Evolutionary conservation across 306 rosid genomes (phyloP).

Genomic region (Mucuna pruriens): DNA sequence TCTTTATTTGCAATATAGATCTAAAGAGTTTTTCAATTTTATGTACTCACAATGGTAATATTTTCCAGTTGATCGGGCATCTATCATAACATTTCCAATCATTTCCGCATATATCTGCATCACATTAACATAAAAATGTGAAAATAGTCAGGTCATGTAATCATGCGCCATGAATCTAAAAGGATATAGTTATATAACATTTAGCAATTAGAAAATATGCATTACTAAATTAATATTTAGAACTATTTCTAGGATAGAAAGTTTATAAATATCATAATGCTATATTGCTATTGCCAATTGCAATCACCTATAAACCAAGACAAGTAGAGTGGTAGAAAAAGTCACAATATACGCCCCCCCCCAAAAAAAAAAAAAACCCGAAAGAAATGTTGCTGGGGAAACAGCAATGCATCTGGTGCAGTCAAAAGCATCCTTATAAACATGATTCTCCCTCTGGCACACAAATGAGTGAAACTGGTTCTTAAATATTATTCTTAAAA

Average conservation of each 20-base stretch:
- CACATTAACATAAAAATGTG: conserved; percentile 18
- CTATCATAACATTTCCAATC: conserved; percentile 99
- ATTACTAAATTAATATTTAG: conserved; percentile 3
- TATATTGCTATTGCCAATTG: not conserved
- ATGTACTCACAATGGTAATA: conserved; percentile 89
- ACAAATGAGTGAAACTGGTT: not conserved
- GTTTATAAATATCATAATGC: conserved; percentile 13
- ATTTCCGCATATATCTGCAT: conserved; percentile 96
- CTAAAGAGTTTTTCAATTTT: conserved; percentile 17
- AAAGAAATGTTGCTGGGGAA: conserved; percentile 10
- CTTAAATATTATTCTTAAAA: conserved; percentile 17
- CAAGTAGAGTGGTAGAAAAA: not conserved
- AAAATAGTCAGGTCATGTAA: conserved; percentile 8
- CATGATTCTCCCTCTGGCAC: not conserved
- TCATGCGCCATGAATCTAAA: conserved; percentile 13
- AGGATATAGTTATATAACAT: not conserved
- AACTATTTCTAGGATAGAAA: not conserved
- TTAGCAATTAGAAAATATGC: conserved; percentile 6
- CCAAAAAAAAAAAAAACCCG: not conserved
- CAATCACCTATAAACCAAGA: conserved; percentile 13
- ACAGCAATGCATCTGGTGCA: conserved; percentile 11
- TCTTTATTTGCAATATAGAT: not conserved
- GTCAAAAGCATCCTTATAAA: conserved; percentile 11
- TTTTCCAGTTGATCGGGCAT: conserved; percentile 98
- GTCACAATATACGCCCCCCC: not conserved